Evolutionary conservation across 169 alveolate genomes (phyloP), one percentile per base, ranked within the genome.

Genomic region (Babesia microti): DNA sequence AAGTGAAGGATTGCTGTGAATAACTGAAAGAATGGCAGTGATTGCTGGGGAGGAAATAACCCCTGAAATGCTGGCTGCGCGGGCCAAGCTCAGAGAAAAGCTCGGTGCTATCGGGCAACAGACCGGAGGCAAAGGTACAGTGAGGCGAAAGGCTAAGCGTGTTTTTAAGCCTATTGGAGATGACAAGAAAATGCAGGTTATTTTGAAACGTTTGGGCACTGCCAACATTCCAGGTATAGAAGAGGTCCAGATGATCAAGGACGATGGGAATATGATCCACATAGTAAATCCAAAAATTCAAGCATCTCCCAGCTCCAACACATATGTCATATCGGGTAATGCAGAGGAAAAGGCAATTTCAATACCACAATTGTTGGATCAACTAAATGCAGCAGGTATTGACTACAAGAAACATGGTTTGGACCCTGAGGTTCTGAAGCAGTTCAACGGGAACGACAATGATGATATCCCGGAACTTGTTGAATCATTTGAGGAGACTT

Each of bases 61-160:
- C 11, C 87, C 93, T 14, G 87, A 83, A 17, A 84, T 79, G 66
- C 71, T 78, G 41, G 95, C 89, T 21, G 97, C 97, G 11, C 87
- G 97, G 35, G 92, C 79, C 27, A 91, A 84, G 52, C 91, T 91
- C 41, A 78, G 92, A 39, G 94, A 85, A 35, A 84, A 89, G 34
- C 71, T 87, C 78, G 97, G 92, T 19, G 84, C 66, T 11, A 85
- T 82, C 33, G 72, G 84, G 58, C 79, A 88, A 21, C 94, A 89
- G 57, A 86, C 88, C 17, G 97, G 97, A 6, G 97, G 97, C 28
- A 91, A 91, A 55, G 98, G 98, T 6, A 83, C 95, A 29, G 93
- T 89, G 26, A 80, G 98, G 52, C 83, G 98, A 65, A 90, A 87
- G 84, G 78, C 84, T 57, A 89, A 88, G 81, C 83, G 76, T 44